These are phyloP conservation scores for Triticum dicoccoides DNA, from an alignment of 176 grass and related monocot genomes.

Conservation along the genomic window DNA sequence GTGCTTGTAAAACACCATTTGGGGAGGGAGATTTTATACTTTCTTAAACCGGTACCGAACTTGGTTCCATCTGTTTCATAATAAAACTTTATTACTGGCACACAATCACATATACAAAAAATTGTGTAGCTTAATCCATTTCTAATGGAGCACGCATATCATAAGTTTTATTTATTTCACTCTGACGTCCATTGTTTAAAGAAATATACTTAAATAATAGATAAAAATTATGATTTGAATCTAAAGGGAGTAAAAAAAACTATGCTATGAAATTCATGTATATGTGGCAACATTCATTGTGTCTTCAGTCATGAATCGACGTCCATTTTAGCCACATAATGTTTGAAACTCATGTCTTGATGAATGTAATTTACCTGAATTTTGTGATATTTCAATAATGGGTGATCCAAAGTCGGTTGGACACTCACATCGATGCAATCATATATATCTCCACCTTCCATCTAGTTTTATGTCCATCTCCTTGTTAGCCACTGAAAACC, in stretches of 20 bases:
- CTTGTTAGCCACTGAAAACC: not conserved
- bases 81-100: too few relatives aligned
- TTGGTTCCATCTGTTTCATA: too few relatives aligned
- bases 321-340: not conserved
- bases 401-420: not conserved
- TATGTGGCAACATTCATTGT: not conserved
- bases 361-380: not conserved
- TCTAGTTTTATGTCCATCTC: not conserved
- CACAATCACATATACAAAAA: too few relatives aligned
- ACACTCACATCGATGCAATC: not conserved
- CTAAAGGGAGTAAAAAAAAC: not conserved
- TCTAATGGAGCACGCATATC: too few relatives aligned
- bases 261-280: not conserved
- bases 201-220: not conserved
- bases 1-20: too few relatives aligned
- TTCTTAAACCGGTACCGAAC: too few relatives aligned
- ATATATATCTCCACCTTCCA: not conserved
- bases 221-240: not conserved
- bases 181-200: not conserved
- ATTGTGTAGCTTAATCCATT: too few relatives aligned
- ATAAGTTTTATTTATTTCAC: not conserved
- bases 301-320: not conserved
- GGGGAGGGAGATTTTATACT: too few relatives aligned
- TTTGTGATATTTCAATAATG: not conserved
- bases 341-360: not conserved